phyloP scores from a whole-genome alignment of 2,329 filamentous ascomycete genomes.

The Sporothrix humicola region DNA sequence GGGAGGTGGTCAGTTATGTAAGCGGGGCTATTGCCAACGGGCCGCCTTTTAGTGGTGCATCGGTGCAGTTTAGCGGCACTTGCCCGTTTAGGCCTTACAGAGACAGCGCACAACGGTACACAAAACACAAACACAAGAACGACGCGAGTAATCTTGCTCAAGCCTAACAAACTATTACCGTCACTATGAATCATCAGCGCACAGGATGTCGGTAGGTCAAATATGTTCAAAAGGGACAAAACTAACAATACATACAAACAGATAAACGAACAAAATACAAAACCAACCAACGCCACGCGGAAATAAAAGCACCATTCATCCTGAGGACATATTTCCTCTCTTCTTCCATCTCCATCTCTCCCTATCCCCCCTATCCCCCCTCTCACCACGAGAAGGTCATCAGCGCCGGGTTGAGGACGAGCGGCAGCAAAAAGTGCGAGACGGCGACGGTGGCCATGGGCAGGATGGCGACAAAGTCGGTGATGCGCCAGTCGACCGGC shows the following conservation, averaged over 20 bases:
- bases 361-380: no score
- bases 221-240: neutral
- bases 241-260: neutral
- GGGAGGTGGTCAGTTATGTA: constrained; percentile 21
- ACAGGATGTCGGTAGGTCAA: neutral
- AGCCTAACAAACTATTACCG: no score
- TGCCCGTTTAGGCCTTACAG: constrained; percentile 10
- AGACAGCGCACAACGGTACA: neutral
- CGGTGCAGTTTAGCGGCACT: neutral
- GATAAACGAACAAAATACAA: neutral
- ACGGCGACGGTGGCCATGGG: constrained; percentile 74
- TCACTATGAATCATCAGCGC: no score
- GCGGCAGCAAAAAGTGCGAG: constrained; percentile 72
- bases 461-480: constrained; percentile 75
- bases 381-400: constrained; percentile 80
- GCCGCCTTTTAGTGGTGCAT: constrained; percentile 3
- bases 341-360: neutral
- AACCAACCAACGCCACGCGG: constrained; percentile 11
- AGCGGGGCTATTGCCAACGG: constrained; percentile 18
- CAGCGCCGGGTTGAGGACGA: constrained; percentile 77
- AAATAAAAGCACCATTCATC: neutral
- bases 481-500: constrained; percentile 69
- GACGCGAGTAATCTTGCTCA: neutral
- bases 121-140: no score
- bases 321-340: neutral